Percentiles rank a stretch among this genome's conserved stretches.
Evolutionary conservation across 495 filamentous ascomycete genomes (phyloP).

Genomic region (Neurospora africana): DNA sequence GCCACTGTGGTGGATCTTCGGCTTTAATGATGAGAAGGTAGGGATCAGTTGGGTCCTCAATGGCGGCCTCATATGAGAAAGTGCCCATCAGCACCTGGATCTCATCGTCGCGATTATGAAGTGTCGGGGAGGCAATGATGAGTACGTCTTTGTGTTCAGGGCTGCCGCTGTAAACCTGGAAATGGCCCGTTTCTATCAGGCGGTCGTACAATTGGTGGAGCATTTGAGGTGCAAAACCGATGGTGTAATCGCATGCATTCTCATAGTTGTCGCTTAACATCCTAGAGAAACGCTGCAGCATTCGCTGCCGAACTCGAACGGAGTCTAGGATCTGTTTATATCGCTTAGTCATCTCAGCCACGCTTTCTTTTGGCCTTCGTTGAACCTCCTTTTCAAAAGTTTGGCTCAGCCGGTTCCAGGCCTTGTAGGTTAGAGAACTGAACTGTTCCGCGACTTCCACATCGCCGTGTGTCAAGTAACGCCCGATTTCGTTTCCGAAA

Average conservation of each 20-base stretch:
- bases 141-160: constrained; percentile 65
- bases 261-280: constrained; percentile 88
- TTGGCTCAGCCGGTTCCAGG: constrained; percentile 71
- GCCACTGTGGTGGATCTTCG: constrained; percentile 70
- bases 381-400: constrained; percentile 90
- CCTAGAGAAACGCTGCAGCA: constrained; percentile 62
- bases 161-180: constrained; percentile 59
- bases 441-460: constrained; percentile 99
- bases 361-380: constrained; percentile 67
- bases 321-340: constrained; percentile 94
- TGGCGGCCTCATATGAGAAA: constrained; percentile 69
- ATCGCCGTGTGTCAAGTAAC: constrained; percentile 80
- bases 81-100: constrained; percentile 80
- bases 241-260: constrained; percentile 88
- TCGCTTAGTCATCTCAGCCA: constrained; percentile 84
- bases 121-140: constrained; percentile 71
- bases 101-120: constrained; percentile 63
- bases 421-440: constrained; percentile 84
- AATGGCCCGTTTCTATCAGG: constrained; percentile 76
- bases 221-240: constrained; percentile 53
- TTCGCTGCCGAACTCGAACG: constrained; percentile 87
- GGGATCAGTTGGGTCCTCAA: constrained; percentile 61
- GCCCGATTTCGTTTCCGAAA: constrained; percentile 85
- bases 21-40: constrained; percentile 81
- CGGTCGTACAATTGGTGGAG: constrained; percentile 67